phyloP scores from a whole-genome alignment of 2,329 filamentous ascomycete species.

The Stagonosporopsis cucurbitacearum region DNA sequence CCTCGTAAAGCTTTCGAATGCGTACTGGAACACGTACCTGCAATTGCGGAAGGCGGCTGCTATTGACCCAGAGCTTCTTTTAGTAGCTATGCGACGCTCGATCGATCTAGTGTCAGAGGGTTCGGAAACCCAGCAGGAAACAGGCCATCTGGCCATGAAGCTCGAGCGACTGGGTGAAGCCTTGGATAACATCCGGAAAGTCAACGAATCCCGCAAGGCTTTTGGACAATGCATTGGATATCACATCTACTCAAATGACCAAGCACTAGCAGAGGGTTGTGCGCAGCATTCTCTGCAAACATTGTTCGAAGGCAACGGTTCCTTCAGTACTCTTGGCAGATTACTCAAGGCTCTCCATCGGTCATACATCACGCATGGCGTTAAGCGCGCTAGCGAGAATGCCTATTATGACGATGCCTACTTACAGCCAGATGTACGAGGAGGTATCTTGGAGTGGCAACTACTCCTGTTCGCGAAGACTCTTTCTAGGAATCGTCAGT shows the following conservation, averaged over 20 bases:
- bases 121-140: conserved; percentile 61
- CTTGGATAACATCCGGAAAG: conserved; percentile 60
- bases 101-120: conserved; percentile 67
- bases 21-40: conserved; percentile 71
- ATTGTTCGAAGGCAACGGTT: conserved; percentile 62
- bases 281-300: conserved; percentile 57
- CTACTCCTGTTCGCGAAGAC: conserved; percentile 41
- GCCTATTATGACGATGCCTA: conserved; percentile 46
- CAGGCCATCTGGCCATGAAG: conserved; percentile 67
- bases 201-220: conserved; percentile 64
- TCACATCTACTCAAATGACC: conserved; percentile 64
- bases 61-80: conserved; percentile 53
- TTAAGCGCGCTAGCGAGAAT: conserved; percentile 60
- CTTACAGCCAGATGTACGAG: conserved; percentile 40
- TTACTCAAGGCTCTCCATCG: conserved; percentile 67
- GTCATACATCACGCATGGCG: conserved; percentile 51
- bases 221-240: conserved; percentile 67
- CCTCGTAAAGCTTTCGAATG: conserved; percentile 71
- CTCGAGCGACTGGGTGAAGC: conserved; percentile 71
- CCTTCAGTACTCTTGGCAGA: conserved; percentile 62
- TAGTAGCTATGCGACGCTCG: conserved; percentile 68
- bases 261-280: conserved; percentile 60
- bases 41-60: conserved; percentile 56
- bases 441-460: conserved; percentile 53
- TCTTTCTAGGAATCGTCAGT: conserved; percentile 39